phyloP scores from a whole-genome alignment of 2,329 filamentous ascomycete species.

The Ophiosphaerella korrae region DNA sequence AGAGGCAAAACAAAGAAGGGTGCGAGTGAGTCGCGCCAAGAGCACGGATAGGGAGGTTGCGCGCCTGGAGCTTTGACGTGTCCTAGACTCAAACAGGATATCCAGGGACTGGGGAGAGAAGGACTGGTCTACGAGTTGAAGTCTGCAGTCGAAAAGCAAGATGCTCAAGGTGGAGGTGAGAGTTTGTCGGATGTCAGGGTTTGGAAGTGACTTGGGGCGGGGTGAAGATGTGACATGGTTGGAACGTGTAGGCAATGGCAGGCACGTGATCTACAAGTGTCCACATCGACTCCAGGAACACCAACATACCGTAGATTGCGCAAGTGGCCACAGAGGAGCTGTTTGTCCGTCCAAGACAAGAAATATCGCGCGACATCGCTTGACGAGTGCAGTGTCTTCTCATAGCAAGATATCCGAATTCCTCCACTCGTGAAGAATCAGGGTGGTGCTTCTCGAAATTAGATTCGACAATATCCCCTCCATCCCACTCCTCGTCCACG shows the following conservation, averaged over 20 bases:
- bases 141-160: too few relatives aligned
- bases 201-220: too few relatives aligned
- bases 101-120: neutral
- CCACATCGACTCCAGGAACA: constrained; percentile 27
- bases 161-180: too few relatives aligned
- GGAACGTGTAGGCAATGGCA: constrained; percentile 18
- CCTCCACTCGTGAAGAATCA: neutral
- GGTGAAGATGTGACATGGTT: too few relatives aligned
- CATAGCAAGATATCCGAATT: neutral
- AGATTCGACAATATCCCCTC: constrained; percentile 23
- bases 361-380: neutral
- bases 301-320: constrained; percentile 25
- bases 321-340: constrained; percentile 9
- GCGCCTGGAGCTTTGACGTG: neutral
- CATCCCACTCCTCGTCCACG: constrained; percentile 11
- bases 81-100: neutral
- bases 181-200: too few relatives aligned
- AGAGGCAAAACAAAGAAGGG: constrained; percentile 14
- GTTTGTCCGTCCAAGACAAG: constrained; percentile 1
- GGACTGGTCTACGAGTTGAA: too few relatives aligned
- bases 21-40: constrained; percentile 15
- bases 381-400: too few relatives aligned
- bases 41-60: neutral
- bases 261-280: constrained; percentile 27
- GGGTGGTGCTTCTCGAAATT: constrained; percentile 14